Evolutionary conservation across 192 early-diverging fungal genomes (phyloP), one percentile per base, ranked within the genome.

Genomic region (Rhizoclosmatium sp.): DNA sequence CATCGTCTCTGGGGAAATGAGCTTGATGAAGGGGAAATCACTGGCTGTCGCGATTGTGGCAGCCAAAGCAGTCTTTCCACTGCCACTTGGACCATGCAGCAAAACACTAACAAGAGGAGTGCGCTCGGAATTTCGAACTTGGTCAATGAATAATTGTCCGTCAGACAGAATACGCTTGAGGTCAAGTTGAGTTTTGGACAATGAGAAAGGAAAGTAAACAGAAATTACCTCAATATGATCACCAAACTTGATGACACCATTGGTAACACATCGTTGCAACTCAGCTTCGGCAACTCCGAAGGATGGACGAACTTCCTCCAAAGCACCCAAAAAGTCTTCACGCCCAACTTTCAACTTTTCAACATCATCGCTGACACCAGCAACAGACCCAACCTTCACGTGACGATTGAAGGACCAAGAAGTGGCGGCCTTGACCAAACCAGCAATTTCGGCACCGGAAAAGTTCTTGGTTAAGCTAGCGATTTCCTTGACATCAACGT

Each of bases 381-480:
- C 96, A 40, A 92, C 83, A 9, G 90, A 92, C n/a, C 93, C 97
- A 59, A 96, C 93, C 82, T 97, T 95, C 81, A 99, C 91, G 79
- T 99, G 96, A 49, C 98, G 89, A 80, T 94, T 97, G 82, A 99
- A 97, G 2, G 98, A 94, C 88, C 94, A 99, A 2, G 98, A 97
- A 47, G 92, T 93, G 2, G 98, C 98, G 23, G 91, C 92, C 79
- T 96, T 96, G 39, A 98, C 92, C 16, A 99, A 81, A 83, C 86
- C 95, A 21, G 94, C 92, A 78, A 99, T 96, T 84, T 99, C 98
- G 46, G 98, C 98, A 80, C 98, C 98, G 80, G 92, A 95, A 82
- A 93, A 99, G 89, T 99, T 99, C 84, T 97, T 98, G 23, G 96
- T 97, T 82, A 94, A 78, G 0, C 85, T 84, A 1, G 97, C 96